Conservation (phyloP, 495 filamentous ascomycete genomes). For the Xanthoparmelia taractica region DNA sequence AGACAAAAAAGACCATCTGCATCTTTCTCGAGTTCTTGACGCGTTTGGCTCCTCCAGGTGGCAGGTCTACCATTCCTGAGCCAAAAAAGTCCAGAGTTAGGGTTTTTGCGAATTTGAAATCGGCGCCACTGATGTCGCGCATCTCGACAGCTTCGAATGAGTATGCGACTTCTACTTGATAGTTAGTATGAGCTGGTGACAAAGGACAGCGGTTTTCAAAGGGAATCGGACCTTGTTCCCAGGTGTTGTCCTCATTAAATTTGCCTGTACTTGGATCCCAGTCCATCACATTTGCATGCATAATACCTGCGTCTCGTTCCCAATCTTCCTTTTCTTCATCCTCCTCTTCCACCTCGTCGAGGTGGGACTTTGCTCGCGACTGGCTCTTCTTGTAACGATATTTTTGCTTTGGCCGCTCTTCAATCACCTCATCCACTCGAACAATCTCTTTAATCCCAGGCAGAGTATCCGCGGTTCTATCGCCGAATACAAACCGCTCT, state of each 20-base stretch:
- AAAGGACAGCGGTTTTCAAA: neutral
- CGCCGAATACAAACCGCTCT: constrained; percentile 59
- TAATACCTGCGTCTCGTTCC: constrained; percentile 52
- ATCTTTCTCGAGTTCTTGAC: constrained; percentile 86
- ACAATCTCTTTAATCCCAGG: constrained; percentile 67
- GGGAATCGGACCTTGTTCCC: constrained; percentile 43
- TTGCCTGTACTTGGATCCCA: constrained; percentile 49
- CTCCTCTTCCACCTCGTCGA: constrained; percentile 34
- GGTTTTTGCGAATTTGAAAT: constrained; percentile 81
- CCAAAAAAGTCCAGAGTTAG: constrained; percentile 78
- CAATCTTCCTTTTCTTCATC: constrained; percentile 47
- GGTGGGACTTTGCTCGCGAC: constrained; percentile 33
- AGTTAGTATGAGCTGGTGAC: constrained; percentile 20
- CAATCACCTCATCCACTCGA: constrained; percentile 56
- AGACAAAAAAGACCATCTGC: constrained; percentile 93
- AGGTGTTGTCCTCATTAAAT: constrained; percentile 48
- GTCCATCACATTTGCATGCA: constrained; percentile 49
- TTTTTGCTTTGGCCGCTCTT: constrained; percentile 34
- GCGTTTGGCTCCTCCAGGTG: constrained; percentile 70
- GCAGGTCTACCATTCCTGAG: constrained; percentile 79
- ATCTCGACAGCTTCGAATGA: constrained; percentile 67
- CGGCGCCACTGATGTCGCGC: constrained; percentile 61
- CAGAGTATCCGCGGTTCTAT: constrained; percentile 45
- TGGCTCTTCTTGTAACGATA: constrained; percentile 28
- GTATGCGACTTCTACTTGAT: constrained; percentile 57